Evolutionary conservation across 768 basidiomycete species (phyloP).

Genomic region (Mycena filopes): DNA sequence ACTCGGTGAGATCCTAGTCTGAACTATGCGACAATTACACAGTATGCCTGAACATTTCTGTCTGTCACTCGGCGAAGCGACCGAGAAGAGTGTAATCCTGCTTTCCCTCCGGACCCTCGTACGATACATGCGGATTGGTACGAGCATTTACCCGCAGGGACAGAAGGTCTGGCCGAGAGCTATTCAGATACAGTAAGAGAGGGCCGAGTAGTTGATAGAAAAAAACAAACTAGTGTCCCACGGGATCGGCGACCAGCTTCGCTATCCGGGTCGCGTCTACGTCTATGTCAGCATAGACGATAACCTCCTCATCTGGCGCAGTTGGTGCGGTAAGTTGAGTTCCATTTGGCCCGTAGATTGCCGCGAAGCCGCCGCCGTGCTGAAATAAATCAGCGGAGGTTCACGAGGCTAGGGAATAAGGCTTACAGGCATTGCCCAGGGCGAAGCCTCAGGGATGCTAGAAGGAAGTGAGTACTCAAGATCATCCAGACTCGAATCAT

Average conservation of each 20-base stretch:
- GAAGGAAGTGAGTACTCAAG: background rate
- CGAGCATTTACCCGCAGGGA: conserved; percentile 24
- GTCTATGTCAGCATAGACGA: conserved; percentile 34
- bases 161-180: conserved; percentile 33
- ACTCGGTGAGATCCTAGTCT: no score
- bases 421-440: conserved; percentile 28
- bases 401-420: background rate
- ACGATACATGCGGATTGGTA: conserved; percentile 29
- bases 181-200: background rate
- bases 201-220: background rate
- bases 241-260: conserved; percentile 29
- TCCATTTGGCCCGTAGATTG: conserved; percentile 34
- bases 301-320: conserved; percentile 27
- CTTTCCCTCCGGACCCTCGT: background rate
- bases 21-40: no score
- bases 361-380: conserved; percentile 34
- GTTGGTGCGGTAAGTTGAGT: conserved; percentile 23
- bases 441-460: conserved; percentile 20
- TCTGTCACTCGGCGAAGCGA: background rate
- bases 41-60: no score
- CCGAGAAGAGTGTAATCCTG: conserved; percentile 12
- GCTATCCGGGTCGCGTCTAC: conserved; percentile 17
- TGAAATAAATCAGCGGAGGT: background rate
- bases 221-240: conserved; percentile 34
- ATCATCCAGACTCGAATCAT: background rate